Evolutionary conservation across 2,329 filamentous ascomycete species (phyloP), one percentile per base, ranked within the genome.

Genomic region (Aquanectria penicillioides): DNA sequence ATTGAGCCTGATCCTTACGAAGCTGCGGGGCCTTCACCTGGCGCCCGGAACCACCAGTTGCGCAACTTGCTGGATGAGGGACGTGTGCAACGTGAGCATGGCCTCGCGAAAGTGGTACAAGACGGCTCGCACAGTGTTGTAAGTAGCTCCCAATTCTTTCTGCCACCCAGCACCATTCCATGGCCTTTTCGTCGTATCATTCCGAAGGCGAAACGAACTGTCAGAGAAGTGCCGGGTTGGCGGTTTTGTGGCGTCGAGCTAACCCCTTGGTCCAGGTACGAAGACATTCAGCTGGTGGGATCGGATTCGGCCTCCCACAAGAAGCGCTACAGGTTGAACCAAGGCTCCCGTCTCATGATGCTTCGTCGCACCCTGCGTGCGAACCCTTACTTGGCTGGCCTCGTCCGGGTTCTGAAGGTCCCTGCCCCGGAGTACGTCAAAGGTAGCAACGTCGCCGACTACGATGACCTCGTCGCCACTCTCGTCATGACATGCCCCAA

Each of bases 401-500:
- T 84, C 23, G 86, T 89, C 31, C 84, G 81, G 53, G 80, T 78
- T 7, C 71, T 90, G 48, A 87, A 87, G 66, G 81, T 88, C 2
- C 75, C 75, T 2, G 60, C 64, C 2, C 85, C 84, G 0, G 78
- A 81, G 6, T 62, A 79, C 0, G 73, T 76, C 23, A 71, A 69
- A 22, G 65, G 67, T 11, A 69, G 61, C 60, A 63, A 17, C 73
- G 75, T 74, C 15, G 80, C 82, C 29, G 77, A 82, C 40, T 89
- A 89, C 66, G 79, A 86, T 58, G 81, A 87, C 63, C 71, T 86
- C 3, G 78, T 88, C 2, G 86, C 86, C 0, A 83, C 86, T 5
- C 73, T 89, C 20, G 78, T 89, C 56, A 87, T 88, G 86, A 82
- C 85, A 0, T 89, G 86, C 55, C 87, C 87, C 3, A 89, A 89